Base-by-base conservation (phyloP, 106 monocot genomes). In the Phalaenopsis equestris region DNA sequence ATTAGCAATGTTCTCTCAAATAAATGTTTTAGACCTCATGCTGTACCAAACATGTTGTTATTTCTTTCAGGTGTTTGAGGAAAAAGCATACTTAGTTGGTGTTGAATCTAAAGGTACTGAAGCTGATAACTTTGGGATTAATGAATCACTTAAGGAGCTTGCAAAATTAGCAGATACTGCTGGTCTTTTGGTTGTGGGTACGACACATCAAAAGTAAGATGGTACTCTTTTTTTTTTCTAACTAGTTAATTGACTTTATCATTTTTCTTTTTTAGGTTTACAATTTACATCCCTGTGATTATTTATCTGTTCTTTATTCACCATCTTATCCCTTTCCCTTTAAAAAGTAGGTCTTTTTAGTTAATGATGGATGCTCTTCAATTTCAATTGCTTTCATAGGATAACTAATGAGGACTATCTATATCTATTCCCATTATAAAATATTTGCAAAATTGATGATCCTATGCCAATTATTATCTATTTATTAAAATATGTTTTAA, bases 91-190 rank as follows among this genome's bases (percentile, higher is more conserved):
- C 81, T 80, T 98, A 65, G 92, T 94, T 78, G 94, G 97, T 68
- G 90, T 98, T 78, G 97, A 94, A 84, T 92, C 92, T 55, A 94
- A 87, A 89, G 79, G 82, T 37, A 75, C 78, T 65, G 82, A 78
- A 74, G 84, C 72, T 74, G 83, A 78, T 80, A 81, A 77, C 17
- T 94, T 98, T 80, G 55, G 76, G 41, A 91, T 92, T 70, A 92
- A 92, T 82, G 97, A 98, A 64, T 94, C 94, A 47, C 85, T 98
- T 4, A 89, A 92, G 74, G 97, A 98, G 83, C 89, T 98, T 78
- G 92, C 67, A 79, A 94, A 98, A 79, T 81, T 98, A 65, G 92
- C 97, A 61, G 94, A 98, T 74, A 98, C 97, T 78, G 97, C 97
- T 79, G 94, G 97, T 5, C 94, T 98, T 82, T 64, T 43, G 77